Conservation (phyloP, 78 protist species). For the Pigoraptor vietnamica region DNA sequence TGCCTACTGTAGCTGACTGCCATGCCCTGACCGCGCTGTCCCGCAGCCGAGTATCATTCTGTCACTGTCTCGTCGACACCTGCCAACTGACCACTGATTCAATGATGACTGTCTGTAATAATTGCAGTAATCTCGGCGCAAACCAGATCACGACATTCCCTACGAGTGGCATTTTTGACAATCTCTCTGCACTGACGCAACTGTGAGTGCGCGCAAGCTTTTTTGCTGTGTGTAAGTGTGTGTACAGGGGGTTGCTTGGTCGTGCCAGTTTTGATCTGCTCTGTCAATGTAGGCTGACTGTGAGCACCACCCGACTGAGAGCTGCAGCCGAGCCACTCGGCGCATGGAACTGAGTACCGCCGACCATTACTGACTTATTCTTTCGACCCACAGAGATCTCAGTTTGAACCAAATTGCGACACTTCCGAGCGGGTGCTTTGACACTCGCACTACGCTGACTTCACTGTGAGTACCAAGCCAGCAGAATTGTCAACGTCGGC, state of each 20-base stretch:
- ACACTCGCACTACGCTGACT: background rate
- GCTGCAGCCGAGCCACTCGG: too few species aligned
- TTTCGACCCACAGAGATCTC: background rate
- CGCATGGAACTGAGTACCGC: too few species aligned
- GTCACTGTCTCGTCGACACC: background rate
- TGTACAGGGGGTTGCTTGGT: too few species aligned
- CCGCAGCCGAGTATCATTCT: background rate
- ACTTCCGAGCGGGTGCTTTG: background rate
- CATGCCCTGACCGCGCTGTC: too few species aligned
- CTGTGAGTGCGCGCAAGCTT: background rate
- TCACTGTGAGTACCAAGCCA: background rate
- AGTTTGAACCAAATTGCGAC: background rate
- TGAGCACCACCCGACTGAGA: too few species aligned
- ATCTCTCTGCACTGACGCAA: background rate
- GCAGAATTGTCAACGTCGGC: too few species aligned
- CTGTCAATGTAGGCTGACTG: too few species aligned
- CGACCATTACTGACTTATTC: too few species aligned
- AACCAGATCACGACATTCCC: background rate
- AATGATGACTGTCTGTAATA: too few species aligned
- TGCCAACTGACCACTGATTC: background rate
- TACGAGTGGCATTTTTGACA: background rate
- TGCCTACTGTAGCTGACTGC: too few species aligned
- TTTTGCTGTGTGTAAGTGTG: too few species aligned
- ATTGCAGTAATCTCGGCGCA: background rate
- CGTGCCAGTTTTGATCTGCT: too few species aligned